Conservation (phyloP, 2,329 filamentous ascomycete species). For the Macrophomina pseudophaseolina region DNA sequence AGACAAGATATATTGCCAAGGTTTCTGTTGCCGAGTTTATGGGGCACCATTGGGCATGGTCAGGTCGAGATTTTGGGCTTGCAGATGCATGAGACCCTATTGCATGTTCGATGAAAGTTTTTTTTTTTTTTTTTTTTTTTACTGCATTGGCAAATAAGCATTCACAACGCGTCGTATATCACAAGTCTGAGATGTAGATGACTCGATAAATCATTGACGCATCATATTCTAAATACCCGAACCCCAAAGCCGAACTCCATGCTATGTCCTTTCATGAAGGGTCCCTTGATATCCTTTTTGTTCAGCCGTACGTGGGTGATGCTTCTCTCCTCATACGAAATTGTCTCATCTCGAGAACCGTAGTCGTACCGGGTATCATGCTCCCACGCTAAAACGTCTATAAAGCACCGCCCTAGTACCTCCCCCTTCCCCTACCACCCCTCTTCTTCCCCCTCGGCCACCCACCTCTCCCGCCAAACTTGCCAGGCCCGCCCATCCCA, state of each 20-base stretch:
- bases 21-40: too few species aligned
- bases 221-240: not conserved
- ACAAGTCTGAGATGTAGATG: not conserved
- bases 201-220: not conserved
- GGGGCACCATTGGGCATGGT: too few species aligned
- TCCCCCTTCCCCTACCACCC: slow-evolving; percentile 12
- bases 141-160: too few species aligned
- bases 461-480: slow-evolving; percentile 18
- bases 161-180: not conserved
- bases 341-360: not conserved
- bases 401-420: not conserved
- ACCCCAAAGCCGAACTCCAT: not conserved
- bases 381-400: not conserved
- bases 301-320: not conserved
- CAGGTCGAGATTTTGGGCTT: too few species aligned
- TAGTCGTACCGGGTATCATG: slow-evolving; percentile 10
- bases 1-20: too few species aligned
- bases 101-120: too few species aligned
- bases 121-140: too few species aligned
- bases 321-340: not conserved
- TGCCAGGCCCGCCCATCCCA: slow-evolving; percentile 13
- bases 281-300: not conserved
- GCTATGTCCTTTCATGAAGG: not conserved
- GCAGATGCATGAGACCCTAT: too few species aligned
- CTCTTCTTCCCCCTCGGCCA: slow-evolving; percentile 26